Conservation (phyloP, 352 stramenopile genomes). For the Pythium diclinum region DNA sequence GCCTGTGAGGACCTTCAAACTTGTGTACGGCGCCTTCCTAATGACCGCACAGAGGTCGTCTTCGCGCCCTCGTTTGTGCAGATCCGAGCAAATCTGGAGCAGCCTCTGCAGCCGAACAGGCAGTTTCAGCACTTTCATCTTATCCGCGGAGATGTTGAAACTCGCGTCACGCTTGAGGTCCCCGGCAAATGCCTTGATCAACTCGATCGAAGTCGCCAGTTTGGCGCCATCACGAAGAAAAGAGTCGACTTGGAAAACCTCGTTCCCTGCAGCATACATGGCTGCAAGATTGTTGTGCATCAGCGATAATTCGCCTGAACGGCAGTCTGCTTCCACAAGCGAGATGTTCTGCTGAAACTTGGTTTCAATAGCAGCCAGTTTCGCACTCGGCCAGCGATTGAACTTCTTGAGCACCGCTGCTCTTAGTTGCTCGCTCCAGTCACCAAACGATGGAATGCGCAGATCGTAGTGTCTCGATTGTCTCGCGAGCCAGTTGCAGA, state of each 20-base stretch:
- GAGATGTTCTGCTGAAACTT: neutral
- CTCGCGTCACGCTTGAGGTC: neutral
- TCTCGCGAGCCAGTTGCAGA: conserved; percentile 6
- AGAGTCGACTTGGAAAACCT: neutral
- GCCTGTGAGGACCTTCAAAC: neutral
- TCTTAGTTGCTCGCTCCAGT: neutral
- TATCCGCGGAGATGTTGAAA: neutral
- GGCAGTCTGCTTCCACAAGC: neutral
- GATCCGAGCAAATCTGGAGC: neutral
- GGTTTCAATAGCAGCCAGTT: neutral
- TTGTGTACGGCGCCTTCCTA: neutral
- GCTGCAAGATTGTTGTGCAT: neutral
- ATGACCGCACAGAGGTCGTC: neutral
- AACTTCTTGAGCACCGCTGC: neutral
- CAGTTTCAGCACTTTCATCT: neutral
- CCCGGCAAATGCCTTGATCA: neutral
- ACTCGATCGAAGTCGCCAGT: neutral
- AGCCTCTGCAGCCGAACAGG: neutral
- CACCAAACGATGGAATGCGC: neutral
- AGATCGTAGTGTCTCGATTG: neutral
- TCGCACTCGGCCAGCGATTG: neutral
- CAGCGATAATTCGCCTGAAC: neutral
- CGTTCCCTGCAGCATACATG: neutral
- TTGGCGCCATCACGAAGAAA: no score
- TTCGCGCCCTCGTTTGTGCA: neutral